Evolutionary conservation across 805 yeast species (phyloP).

Genomic region (Yamadazyma sp.): DNA sequence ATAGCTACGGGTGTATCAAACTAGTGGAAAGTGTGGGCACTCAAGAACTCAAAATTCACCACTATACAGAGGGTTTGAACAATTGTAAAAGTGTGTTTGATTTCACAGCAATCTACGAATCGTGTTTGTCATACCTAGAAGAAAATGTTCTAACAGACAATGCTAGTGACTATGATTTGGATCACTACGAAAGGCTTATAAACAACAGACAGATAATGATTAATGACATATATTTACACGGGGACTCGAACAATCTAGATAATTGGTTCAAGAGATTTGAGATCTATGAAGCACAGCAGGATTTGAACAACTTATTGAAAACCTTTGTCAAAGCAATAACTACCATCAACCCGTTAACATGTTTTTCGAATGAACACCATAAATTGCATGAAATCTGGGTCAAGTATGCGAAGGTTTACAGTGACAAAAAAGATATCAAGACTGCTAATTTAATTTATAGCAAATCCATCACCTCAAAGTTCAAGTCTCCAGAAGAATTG

Average conservation of each 20-base stretch:
- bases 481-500: slow-evolving; percentile 57
- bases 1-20: slow-evolving; percentile 46
- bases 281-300: slow-evolving; percentile 31
- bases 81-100: slow-evolving; percentile 54
- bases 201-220: slow-evolving; percentile 56
- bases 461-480: slow-evolving; percentile 72
- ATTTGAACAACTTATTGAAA: slow-evolving; percentile 43
- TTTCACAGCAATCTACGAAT: slow-evolving; percentile 63
- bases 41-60: slow-evolving; percentile 22
- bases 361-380: slow-evolving; percentile 21
- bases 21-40: slow-evolving; percentile 40
- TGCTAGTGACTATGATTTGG: slow-evolving; percentile 26
- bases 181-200: slow-evolving; percentile 54
- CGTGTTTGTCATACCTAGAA: slow-evolving; percentile 28
- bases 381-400: slow-evolving; percentile 67
- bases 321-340: slow-evolving; percentile 67
- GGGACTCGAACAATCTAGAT: slow-evolving; percentile 57
- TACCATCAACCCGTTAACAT: slow-evolving; percentile 59
- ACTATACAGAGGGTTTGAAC: slow-evolving; percentile 50
- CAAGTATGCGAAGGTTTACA: slow-evolving; percentile 64
- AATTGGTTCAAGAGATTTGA: slow-evolving; percentile 68
- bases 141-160: slow-evolving; percentile 4
- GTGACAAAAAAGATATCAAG: slow-evolving; percentile 49
- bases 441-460: slow-evolving; percentile 64
- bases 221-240: slow-evolving; percentile 66